A percentile compares a stretch with the other conserved stretches of the same genome.
Conservation (phyloP, 768 basidiomycete genomes). For the Phlebiopsis flavidoalba region DNA sequence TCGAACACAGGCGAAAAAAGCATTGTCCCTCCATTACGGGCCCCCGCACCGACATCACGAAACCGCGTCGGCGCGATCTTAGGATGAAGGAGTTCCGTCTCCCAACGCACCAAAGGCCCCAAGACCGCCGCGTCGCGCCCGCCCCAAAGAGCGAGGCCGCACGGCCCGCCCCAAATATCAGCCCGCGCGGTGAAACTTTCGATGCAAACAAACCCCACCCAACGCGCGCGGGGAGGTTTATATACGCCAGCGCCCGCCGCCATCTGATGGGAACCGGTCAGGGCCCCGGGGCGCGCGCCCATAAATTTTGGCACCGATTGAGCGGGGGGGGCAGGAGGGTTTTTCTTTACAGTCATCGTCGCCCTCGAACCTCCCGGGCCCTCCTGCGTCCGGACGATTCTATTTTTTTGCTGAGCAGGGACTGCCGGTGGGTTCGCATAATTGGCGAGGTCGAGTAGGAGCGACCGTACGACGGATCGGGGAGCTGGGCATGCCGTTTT, state of each 20-base stretch:
- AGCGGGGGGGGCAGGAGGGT: constrained; percentile 24
- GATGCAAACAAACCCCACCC: constrained; percentile 27
- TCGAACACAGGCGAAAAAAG: background rate
- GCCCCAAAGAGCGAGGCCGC: constrained; percentile 14
- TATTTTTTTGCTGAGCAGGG: constrained; percentile 14
- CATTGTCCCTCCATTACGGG: constrained; percentile 49
- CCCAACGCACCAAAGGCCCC: constrained; percentile 51
- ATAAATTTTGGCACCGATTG: constrained; percentile 26
- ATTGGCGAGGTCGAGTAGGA: constrained; percentile 45
- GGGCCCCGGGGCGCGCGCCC: background rate
- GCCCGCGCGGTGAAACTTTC: constrained; percentile 72
- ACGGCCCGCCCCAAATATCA: constrained; percentile 67
- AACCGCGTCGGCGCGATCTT: constrained; percentile 54
- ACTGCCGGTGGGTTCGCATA: constrained; percentile 9
- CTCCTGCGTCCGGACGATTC: constrained; percentile 26
- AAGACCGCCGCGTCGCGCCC: constrained; percentile 41
- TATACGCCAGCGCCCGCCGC: constrained; percentile 26
- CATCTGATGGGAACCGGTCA: constrained; percentile 26
- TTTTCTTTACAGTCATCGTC: constrained; percentile 37
- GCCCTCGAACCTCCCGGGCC: constrained; percentile 32
- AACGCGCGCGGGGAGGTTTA: background rate
- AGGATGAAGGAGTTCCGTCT: constrained; percentile 53
- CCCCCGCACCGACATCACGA: constrained; percentile 44
- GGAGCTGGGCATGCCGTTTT: constrained; percentile 73
- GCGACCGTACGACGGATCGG: constrained; percentile 25